These are phyloP conservation scores for Fagopyrum esculentum DNA, from an alignment of 148 eudicot genomes.

Conservation along the genomic window DNA sequence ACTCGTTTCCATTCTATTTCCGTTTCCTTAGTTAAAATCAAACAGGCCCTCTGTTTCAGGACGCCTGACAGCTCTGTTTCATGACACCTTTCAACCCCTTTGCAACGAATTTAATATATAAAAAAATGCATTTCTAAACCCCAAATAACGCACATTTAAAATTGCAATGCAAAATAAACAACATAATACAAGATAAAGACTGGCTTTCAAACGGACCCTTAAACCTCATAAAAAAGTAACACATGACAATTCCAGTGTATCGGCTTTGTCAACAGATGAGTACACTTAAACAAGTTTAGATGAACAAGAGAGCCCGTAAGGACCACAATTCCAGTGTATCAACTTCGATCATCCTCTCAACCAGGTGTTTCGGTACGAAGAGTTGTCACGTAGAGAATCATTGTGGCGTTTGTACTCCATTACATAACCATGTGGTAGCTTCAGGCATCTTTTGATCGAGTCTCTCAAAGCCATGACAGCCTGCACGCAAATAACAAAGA, in stretches of 20 bases:
- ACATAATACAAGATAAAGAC: no score
- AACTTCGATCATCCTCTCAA: conserved; percentile 52
- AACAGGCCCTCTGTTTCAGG: no score
- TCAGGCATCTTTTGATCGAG: conserved; percentile 80
- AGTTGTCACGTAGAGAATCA: conserved; percentile 90
- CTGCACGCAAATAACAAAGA: conserved; percentile 23
- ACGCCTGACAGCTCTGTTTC: no score
- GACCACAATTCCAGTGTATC: background rate
- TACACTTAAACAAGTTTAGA: background rate
- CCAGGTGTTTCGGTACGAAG: conserved; percentile 96
- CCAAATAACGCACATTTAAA: no score
- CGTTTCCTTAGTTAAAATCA: no score
- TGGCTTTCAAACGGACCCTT: background rate
- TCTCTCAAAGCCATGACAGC: conserved; percentile 93
- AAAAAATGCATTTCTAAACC: no score
- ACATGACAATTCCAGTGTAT: background rate
- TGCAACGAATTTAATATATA: no score
- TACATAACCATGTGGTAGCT: conserved; percentile 84
- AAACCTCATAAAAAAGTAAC: background rate
- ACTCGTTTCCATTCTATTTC: no score
- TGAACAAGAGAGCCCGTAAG: background rate
- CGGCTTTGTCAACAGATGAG: background rate
- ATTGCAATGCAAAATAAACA: no score
- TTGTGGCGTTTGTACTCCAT: conserved; percentile 98
- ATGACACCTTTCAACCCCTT: no score